Base-by-base conservation (phyloP, 495 filamentous ascomycete species). In the Evansstolkia leycettana region DNA sequence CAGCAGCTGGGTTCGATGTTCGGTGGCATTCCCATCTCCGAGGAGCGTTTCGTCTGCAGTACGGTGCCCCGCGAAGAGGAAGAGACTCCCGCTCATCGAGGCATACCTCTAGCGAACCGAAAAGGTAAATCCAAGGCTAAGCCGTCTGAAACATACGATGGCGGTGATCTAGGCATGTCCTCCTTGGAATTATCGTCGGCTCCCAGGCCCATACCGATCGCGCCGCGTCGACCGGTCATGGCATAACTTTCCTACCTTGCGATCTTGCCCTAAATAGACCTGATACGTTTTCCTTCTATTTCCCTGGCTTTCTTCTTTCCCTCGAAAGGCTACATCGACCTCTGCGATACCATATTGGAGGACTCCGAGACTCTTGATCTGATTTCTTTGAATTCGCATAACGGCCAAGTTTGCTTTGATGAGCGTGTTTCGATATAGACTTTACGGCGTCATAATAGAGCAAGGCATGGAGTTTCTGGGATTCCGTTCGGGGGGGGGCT, bases 1-100 rank as follows among this genome's bases (percentile, higher is more conserved):
- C 67, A 81, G 28, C 75, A 82, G 45, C 53, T 89, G 25, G 74
- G 76, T 17, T 47, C 51, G 5, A 62, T 67, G 51, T 67, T 67
- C 41, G 65, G 65, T 3, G 62, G 60, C 7, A 39, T 59, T 11
- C 58, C 61, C 2, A 45, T 67, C 14, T 64, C 60, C 1, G 64
- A 69, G 23, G 62, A 65, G 36, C 59, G 50, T 34, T 60, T 62
- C 28, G 52, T 67, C 18, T 65, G 60, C 48, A 61, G 55, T 33
- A 64, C 61, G 0, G 43, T 64, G 3, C 48, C n/a, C n/a, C n/a
- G 48, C 10, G 57, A 63, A 28, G 56, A 57, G 9, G 57, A 46
- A 34, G 42, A 26, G 14, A 19, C 38, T 48, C 27, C 57, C 58
- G 19, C 37, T 55, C 36, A 25, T 48, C 32, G 40, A 55, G 8